A percentile compares a stretch with the other conserved stretches of the same genome.
Evolutionary conservation across 805 yeast species (phyloP).

Genomic region (Metschnikowia cubensis): DNA sequence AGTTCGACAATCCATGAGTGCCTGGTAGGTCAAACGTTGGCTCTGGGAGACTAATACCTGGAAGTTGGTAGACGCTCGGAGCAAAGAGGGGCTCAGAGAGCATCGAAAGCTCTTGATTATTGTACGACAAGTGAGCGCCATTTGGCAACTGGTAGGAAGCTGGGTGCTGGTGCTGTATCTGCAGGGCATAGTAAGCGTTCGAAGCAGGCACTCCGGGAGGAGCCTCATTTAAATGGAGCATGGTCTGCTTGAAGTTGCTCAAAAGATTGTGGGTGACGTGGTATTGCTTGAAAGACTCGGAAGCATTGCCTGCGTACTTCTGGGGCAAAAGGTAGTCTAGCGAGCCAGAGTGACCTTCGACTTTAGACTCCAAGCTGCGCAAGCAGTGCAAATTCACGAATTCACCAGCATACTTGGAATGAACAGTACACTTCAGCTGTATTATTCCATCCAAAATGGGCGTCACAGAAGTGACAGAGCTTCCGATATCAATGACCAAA

Average conservation of each 20-base stretch:
- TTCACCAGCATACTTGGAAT: constrained; percentile 80
- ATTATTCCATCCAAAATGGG: constrained; percentile 76
- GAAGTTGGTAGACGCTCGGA: constrained; percentile 52
- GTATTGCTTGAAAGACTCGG: constrained; percentile 34
- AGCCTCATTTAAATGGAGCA: constrained; percentile 24
- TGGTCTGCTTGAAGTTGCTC: constrained; percentile 33
- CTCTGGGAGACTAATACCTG: constrained; percentile 28
- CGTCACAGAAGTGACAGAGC: constrained; percentile 63
- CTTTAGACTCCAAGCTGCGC: constrained; percentile 37
- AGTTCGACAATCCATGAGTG: constrained; percentile 45
- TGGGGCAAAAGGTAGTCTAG: constrained; percentile 16
- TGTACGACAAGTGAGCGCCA: constrained; percentile 37
- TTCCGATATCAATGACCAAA: constrained; percentile 76
- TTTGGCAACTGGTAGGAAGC: constrained; percentile 54
- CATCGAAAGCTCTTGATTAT: constrained; percentile 44
- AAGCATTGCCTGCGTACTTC: constrained; percentile 3
- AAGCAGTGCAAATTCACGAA: constrained; percentile 65
- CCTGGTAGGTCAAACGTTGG: constrained; percentile 43
- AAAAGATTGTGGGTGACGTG: constrained; percentile 33
- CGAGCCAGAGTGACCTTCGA: constrained; percentile 19
- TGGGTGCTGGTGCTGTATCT: constrained; percentile 21
- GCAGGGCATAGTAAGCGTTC: constrained; percentile 17
- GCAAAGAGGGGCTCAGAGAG: constrained; percentile 68
- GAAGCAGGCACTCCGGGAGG: constrained; percentile 17
- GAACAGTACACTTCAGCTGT: constrained; percentile 58